Conservation (phyloP, 768 basidiomycete species). For the Xerocomus potaroensis region DNA sequence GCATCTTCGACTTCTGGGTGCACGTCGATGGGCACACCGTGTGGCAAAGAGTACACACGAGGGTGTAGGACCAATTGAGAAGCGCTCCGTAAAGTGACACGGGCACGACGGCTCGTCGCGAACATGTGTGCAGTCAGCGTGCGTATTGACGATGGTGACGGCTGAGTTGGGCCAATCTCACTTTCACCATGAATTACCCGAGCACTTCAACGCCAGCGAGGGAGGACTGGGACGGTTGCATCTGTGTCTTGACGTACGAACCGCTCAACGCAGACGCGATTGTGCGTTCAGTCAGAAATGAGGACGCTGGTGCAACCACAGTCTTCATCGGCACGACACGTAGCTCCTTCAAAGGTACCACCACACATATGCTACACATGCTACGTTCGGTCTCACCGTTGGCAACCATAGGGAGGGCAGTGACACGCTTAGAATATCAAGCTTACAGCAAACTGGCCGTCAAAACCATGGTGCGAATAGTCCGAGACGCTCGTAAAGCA, state of each 20-base stretch:
- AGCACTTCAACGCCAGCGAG: constrained; percentile 24
- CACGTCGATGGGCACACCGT: constrained; percentile 51
- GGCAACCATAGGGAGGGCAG: constrained; percentile 51
- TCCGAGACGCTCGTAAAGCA: constrained; percentile 41
- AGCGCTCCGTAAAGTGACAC: not conserved
- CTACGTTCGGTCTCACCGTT: constrained; percentile 3
- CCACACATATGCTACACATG: no score
- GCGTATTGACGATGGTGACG: not conserved
- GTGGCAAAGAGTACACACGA: not conserved
- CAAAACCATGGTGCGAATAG: constrained; percentile 66
- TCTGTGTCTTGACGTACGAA: constrained; percentile 55
- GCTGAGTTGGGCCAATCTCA: not conserved
- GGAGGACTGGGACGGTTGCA: constrained; percentile 20
- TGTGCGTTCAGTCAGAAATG: constrained; percentile 57
- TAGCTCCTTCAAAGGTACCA: constrained; percentile 74
- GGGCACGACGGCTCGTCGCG: constrained; percentile 3
- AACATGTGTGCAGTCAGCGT: constrained; percentile 13
- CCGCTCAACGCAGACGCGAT: constrained; percentile 55
- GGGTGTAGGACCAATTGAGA: constrained; percentile 5
- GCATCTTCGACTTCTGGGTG: constrained; percentile 86
- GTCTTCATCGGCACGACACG: constrained; percentile 85
- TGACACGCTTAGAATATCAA: constrained; percentile 75
- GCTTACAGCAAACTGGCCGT: constrained; percentile 79
- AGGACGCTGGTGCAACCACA: constrained; percentile 66
- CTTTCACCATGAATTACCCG: constrained; percentile 20